These are phyloP conservation scores for Marchantia polymorpha DNA, from an alignment of 225 moss, liverwort and hornwort species.

Conservation along the genomic window DNA sequence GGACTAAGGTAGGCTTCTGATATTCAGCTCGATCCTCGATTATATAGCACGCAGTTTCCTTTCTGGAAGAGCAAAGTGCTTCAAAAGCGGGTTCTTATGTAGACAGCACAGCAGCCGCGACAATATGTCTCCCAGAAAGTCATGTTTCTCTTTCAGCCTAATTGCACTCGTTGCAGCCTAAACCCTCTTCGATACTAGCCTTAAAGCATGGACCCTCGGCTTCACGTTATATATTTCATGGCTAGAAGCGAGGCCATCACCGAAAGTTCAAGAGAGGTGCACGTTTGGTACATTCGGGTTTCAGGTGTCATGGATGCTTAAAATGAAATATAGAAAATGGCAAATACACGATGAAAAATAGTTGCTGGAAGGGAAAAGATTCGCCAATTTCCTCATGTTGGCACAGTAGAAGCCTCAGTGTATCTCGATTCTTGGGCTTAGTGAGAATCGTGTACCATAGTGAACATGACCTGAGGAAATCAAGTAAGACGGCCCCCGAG, in stretches of 20 bases:
- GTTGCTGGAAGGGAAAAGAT: too few relatives aligned
- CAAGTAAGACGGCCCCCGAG: not conserved
- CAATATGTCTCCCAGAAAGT: not conserved
- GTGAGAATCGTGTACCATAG: not conserved
- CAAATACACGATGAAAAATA: too few relatives aligned
- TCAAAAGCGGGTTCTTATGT: not conserved
- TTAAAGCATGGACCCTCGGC: too few relatives aligned
- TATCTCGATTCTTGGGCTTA: too few relatives aligned
- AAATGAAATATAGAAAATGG: too few relatives aligned
- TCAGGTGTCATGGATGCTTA: too few relatives aligned
- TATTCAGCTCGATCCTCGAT: not conserved
- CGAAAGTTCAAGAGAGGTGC: too few relatives aligned
- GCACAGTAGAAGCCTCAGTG: not conserved
- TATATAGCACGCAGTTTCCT: not conserved
- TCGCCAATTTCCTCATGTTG: too few relatives aligned
- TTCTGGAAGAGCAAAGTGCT: not conserved
- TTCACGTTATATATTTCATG: too few relatives aligned
- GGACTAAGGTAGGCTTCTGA: slow-evolving; percentile 49
- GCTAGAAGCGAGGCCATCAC: too few relatives aligned
- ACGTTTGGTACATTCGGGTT: too few relatives aligned
- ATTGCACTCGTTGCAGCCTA: not conserved
- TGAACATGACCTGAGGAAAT: not conserved
- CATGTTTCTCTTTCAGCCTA: not conserved
- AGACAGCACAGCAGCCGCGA: not conserved
- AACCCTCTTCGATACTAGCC: too few relatives aligned